Evolutionary conservation across 2,329 filamentous ascomycete genomes (phyloP), one percentile per base, ranked within the genome.

Genomic region (Bertia moriformis): DNA sequence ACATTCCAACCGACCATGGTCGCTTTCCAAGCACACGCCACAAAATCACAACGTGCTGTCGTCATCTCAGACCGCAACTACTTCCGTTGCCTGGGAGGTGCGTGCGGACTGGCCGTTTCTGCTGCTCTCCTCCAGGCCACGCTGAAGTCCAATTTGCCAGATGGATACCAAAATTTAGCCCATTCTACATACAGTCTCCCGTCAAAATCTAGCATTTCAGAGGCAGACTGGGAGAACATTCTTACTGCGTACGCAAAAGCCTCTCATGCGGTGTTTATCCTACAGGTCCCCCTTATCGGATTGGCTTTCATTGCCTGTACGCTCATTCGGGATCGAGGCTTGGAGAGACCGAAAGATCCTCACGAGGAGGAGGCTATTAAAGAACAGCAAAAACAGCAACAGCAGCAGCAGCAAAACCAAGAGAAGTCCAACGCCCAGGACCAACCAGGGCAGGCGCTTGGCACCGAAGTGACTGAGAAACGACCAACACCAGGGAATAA

Each of bases 11-110:
- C 61, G 3, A 65, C 62, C 0, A 57, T 79, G 0, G 63, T 78
- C 4, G 74, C 73, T 1, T 51, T 71, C 13, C 72, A 77, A 49
- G 69, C 71, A 0, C 71, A 78, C 49, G 67, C 63, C 17, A 58
- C 62, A 1, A 73, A 72, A 48, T 55, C 64, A 0, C 67, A 78
- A 33, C 63, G 75, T 15, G 75, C 76, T 1, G 68, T 79, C 1
- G 66, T 77, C 15, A 78, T 77, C 24, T 72, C 70, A 2, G 67
- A 69, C 39, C 63, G 75, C 1, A 80, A 80, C 46, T 79, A 79
- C 49, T 62, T 78, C 43, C 66, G 76, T 4, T 69, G 66, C 37
- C 56, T 73, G 3, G 74, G 76, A 7, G 74, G 73, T 18, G 61
- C 73, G 1, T 60, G 66, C 13, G 73, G 74, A 0, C 61, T 80